Base-by-base conservation (phyloP, 805 yeast species). In the Starmerella floricola region DNA sequence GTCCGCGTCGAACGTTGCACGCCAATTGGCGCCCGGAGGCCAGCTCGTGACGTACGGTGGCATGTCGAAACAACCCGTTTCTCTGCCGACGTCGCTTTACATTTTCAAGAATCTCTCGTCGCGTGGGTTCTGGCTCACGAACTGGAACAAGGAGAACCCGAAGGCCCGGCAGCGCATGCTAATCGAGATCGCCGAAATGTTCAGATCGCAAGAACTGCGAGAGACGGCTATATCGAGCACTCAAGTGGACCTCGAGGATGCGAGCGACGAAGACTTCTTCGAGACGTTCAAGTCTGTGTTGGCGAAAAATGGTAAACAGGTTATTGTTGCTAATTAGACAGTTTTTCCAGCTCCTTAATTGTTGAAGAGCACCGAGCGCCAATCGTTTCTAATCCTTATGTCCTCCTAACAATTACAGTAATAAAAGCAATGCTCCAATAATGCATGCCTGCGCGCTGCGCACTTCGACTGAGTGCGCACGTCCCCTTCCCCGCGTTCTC, bases 1-100 rank as follows among this genome's bases (percentile, higher is more conserved):
- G 46, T 79, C 85, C 29, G 74, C 85, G 17, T 69, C 94, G 0
- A 79, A 79, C 32, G 69, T 91, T 52, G 88, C 94, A 8, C 71
- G 95, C 52, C 88, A 86, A 59, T 69, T 91, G 42, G 76, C 75
- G 30, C 63, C 67, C 13, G 75, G 82, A 53, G 94, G 91, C 1
- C 71, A 77, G 36, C 65, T 91, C 68, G 74, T 86, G 52, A 85
- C 97, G 1, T 91, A 91, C 57, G 99, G 99, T 27, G 97, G 94
- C 30, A 91, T 91, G 98, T 84, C 96, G 3, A 77, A 79, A 68
- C 87, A 84, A 63, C 98, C 98, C 2, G 93, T 91, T 10, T 72
- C 74, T n/a, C 62, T 91, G 42, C 95, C 97, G 31, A 85, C 95
- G 1, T 75, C 94, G 0, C 65, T 83, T 46, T 83, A 83, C 57